phyloP scores from a whole-genome alignment of 306 rosid species.

The Prinsepia uniflora region DNA sequence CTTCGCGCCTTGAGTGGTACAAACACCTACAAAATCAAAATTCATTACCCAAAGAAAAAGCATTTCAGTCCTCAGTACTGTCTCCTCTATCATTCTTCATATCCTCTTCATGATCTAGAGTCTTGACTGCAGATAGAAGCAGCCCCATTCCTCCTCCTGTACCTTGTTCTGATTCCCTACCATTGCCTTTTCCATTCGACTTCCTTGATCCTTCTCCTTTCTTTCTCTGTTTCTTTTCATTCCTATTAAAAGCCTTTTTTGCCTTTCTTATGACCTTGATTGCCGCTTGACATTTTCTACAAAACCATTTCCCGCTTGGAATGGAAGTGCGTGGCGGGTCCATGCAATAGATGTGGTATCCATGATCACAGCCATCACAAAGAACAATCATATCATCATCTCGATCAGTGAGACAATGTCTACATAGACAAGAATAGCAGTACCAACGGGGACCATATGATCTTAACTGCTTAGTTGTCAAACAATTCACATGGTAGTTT shows the following conservation, averaged over 20 bases:
- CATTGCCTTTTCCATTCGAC: constrained; percentile 42
- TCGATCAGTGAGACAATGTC: constrained; percentile 56
- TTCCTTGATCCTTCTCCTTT: constrained; percentile 35
- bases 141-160: constrained; percentile 71
- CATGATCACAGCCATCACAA: constrained; percentile 94
- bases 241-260: constrained; percentile 45
- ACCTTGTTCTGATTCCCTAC: constrained; percentile 40
- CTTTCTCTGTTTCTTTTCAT: constrained; percentile 31
- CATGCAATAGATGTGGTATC: constrained; percentile 83
- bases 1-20: constrained; percentile 16
- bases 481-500: constrained; percentile 72
- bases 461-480: constrained; percentile 57
- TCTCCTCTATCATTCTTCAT: constrained; percentile 20
- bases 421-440: constrained; percentile 93
- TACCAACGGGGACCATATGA: constrained; percentile 59
- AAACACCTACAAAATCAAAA: constrained; percentile 29
- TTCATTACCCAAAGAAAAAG: constrained; percentile 14
- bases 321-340: constrained; percentile 51
- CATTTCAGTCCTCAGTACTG: constrained; percentile 8
- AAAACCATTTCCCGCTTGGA: constrained; percentile 82
- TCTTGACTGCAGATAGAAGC: constrained; percentile 77
- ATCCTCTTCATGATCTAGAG: constrained; percentile 56
- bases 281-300: constrained; percentile 63
- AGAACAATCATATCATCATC: constrained; percentile 68
- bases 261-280: constrained; percentile 53